Evolutionary conservation across 2,329 filamentous ascomycete genomes (phyloP).

Genomic region (Hirsutella minnesotensis): DNA sequence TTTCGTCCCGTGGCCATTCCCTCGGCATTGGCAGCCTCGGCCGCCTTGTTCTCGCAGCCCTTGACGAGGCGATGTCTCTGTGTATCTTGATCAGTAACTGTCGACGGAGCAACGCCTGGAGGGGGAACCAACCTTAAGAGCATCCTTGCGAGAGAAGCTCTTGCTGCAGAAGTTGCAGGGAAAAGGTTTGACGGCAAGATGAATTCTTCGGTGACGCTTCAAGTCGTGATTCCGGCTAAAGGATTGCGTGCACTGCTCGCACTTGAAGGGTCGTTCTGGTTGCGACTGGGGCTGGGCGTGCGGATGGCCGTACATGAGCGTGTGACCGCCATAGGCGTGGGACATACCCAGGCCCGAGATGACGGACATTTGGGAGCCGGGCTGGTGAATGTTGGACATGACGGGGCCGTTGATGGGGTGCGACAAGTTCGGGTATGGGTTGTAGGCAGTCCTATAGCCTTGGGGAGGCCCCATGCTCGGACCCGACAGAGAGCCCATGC

Average conservation of each 20-base stretch:
- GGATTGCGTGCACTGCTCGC: constrained; percentile 80
- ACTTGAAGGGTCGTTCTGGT: constrained; percentile 86
- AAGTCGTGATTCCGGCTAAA: constrained; percentile 96
- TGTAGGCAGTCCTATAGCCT: constrained; percentile 28
- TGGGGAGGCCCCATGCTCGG: constrained; percentile 31
- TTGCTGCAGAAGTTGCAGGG: constrained; percentile 88
- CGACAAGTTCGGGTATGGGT: constrained; percentile 18
- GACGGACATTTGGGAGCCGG: constrained; percentile 59
- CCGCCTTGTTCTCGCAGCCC: constrained; percentile 36
- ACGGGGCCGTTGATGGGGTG: constrained; percentile 55
- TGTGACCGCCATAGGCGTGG: constrained; percentile 41
- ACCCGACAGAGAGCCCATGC: constrained; percentile 21
- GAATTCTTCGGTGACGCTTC: constrained; percentile 91
- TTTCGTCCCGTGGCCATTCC: constrained; percentile 7
- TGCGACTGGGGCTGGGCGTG: constrained; percentile 34
- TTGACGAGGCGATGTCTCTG: constrained; percentile 54
- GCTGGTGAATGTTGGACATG: constrained; percentile 68
- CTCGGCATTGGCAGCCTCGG: constrained; percentile 12
- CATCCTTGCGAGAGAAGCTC: constrained; percentile 93
- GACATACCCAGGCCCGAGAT: constrained; percentile 48
- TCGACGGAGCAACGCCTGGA: no score
- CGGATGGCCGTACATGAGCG: constrained; percentile 45
- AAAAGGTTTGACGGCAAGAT: constrained; percentile 90
- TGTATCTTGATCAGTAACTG: not conserved
- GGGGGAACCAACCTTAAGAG: constrained; percentile 64